These are phyloP conservation scores for Leptomonas seymouri DNA, from an alignment of 208 protist species.

Conservation along the genomic window DNA sequence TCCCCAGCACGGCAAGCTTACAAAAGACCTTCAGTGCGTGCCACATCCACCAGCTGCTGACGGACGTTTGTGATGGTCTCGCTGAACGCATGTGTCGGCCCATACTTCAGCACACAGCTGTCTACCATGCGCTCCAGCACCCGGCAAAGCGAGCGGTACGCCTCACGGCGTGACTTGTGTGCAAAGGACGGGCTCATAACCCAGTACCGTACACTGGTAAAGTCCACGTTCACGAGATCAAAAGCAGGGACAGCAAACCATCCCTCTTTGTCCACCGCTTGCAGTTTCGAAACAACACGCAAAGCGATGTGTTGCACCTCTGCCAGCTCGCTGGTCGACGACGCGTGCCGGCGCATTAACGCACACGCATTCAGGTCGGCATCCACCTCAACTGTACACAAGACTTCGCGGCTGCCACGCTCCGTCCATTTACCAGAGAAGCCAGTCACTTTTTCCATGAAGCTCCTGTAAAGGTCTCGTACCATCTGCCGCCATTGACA, in stretches of 20 bases:
- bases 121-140: slow-evolving; percentile 87
- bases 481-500: slow-evolving; percentile 3
- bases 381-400: background rate
- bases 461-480: background rate
- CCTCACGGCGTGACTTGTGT: slow-evolving; percentile 56
- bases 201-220: slow-evolving; percentile 69
- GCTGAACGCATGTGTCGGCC: slow-evolving; percentile 71
- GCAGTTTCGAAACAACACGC: slow-evolving; percentile 53
- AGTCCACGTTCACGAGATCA: slow-evolving; percentile 77
- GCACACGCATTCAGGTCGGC: slow-evolving; percentile 1
- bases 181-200: slow-evolving; percentile 50
- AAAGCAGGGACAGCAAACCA: slow-evolving; percentile 86
- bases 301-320: slow-evolving; percentile 47
- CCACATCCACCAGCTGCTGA: slow-evolving; percentile 68
- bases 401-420: background rate
- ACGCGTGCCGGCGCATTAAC: slow-evolving; percentile 10
- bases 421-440: background rate
- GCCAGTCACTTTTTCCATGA: slow-evolving; percentile 8
- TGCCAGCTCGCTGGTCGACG: slow-evolving; percentile 2
- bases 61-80: slow-evolving; percentile 64
- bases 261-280: slow-evolving; percentile 49
- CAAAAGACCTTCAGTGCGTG: slow-evolving; percentile 54
- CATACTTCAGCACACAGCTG: slow-evolving; percentile 74
- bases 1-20: slow-evolving; percentile 2
- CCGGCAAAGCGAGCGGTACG: slow-evolving; percentile 66